Evolutionary conservation across 202 grass and related monocot genomes (phyloP).

Genomic region (Musa balbisiana): DNA sequence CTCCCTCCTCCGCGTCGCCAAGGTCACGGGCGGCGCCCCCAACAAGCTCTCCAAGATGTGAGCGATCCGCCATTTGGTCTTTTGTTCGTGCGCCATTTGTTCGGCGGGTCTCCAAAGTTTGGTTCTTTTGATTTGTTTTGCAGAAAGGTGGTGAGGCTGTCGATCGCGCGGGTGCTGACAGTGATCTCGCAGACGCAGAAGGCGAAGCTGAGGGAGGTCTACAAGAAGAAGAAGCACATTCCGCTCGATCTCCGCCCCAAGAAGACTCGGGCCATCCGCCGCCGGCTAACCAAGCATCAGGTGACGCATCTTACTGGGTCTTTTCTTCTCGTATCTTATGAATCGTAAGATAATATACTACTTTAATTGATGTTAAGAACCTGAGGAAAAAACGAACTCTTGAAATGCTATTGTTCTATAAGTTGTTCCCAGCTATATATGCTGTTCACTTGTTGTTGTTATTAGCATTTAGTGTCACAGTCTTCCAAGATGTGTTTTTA

Average conservation of each 20-base stretch:
- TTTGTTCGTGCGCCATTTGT: neutral
- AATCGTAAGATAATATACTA: neutral
- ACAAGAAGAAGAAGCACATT: conserved; percentile 25
- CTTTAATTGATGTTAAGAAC: no score
- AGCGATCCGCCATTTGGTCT: neutral
- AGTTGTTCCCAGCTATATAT: no score
- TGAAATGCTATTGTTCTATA: neutral
- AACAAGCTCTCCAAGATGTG: conserved; percentile 31
- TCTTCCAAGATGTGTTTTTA: no score
- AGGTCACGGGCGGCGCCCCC: conserved; percentile 24
- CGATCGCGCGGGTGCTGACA: conserved; percentile 19
- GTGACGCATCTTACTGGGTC: neutral
- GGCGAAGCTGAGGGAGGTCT: conserved; percentile 21
- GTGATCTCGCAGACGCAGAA: conserved; percentile 27
- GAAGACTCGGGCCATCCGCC: conserved; percentile 20
- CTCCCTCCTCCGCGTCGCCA: conserved; percentile 25
- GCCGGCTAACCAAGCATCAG: conserved; percentile 22
- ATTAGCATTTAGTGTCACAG: no score
- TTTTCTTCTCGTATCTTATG: neutral
- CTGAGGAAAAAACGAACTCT: no score
- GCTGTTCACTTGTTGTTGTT: no score
- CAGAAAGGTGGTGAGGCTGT: conserved; percentile 26
- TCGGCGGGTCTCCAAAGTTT: neutral
- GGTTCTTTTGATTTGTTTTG: neutral
- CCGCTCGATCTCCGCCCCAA: conserved; percentile 26